These are phyloP conservation scores for Mycena rebaudengoi DNA, from an alignment of 768 basidiomycete genomes.

Conservation along the genomic window DNA sequence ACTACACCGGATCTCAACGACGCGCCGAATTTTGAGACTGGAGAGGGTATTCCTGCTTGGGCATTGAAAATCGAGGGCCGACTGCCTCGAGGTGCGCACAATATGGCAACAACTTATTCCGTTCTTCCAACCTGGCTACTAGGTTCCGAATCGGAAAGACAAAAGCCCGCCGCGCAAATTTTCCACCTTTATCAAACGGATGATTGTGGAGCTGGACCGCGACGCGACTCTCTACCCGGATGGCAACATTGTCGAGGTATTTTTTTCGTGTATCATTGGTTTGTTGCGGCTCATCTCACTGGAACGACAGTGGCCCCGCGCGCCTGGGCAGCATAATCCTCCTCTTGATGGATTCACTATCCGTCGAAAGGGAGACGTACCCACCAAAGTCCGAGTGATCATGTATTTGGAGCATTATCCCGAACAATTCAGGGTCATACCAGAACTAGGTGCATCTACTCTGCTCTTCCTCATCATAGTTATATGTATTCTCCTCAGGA, in stretches of 20 bases:
- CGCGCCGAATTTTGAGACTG: slow-evolving; percentile 73
- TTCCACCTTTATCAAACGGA: slow-evolving; percentile 83
- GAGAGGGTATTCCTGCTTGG: slow-evolving; percentile 92
- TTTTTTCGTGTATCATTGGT: slow-evolving; percentile 26
- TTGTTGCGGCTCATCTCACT: not conserved
- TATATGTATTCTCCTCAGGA: slow-evolving; percentile 50
- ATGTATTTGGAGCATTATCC: slow-evolving; percentile 88
- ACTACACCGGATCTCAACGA: slow-evolving; percentile 55
- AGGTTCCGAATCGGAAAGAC: slow-evolving; percentile 74
- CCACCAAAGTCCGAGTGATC: slow-evolving; percentile 83
- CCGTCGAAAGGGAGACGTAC: slow-evolving; percentile 79
- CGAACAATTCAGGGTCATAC: slow-evolving; percentile 82
- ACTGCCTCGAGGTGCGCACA: slow-evolving; percentile 73
- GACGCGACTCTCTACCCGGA: slow-evolving; percentile 85
- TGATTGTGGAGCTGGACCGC: slow-evolving; percentile 88
- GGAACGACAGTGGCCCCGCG: slow-evolving; percentile 65
- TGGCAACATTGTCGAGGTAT: slow-evolving; percentile 89
- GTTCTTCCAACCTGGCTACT: not conserved
- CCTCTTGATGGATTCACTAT: slow-evolving; percentile 89
- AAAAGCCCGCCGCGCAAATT: slow-evolving; percentile 76
- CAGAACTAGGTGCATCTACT: slow-evolving; percentile 68
- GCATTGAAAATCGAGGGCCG: slow-evolving; percentile 87
- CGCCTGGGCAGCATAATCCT: slow-evolving; percentile 62
- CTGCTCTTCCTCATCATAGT: not conserved
- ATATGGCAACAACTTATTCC: not conserved